Evolutionary conservation across 75 land plant species (phyloP).

Genomic region (Cupressus sempervirens): DNA sequence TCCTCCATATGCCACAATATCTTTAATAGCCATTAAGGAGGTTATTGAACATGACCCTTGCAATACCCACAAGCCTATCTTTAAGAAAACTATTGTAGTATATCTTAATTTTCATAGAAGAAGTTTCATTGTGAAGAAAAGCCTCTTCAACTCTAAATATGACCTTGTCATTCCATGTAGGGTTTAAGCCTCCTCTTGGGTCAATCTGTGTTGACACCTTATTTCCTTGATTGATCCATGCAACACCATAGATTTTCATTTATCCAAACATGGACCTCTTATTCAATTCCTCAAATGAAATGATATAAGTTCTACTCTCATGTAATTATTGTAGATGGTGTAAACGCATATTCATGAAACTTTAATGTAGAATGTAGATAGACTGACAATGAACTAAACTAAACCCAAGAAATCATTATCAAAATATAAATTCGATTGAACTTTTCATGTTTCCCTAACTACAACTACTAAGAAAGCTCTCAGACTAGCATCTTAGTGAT

Average conservation of each 20-base stretch:
- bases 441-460: no score
- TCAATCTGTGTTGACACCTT: slow-evolving; percentile 48
- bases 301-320: slow-evolving; percentile 55
- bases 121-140: slow-evolving; percentile 32
- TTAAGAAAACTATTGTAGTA: slow-evolving; percentile 16
- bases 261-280: neutral
- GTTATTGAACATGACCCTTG: slow-evolving; percentile 27
- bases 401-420: no score
- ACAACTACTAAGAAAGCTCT: no score
- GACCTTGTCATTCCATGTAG: slow-evolving; percentile 65
- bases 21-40: slow-evolving; percentile 21
- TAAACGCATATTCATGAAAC: no score
- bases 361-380: no score
- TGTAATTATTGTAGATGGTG: no score
- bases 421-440: no score
- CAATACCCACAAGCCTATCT: slow-evolving; percentile 38
- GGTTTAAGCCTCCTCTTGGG: slow-evolving; percentile 38
- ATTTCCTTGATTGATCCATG: slow-evolving; percentile 37
- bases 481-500: no score
- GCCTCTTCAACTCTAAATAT: slow-evolving; percentile 40
- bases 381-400: no score
- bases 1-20: neutral
- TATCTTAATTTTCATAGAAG: slow-evolving; percentile 48
- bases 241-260: slow-evolving; percentile 53
- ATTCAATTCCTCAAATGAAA: slow-evolving; percentile 56